These are phyloP conservation scores for Arthrinium puccinioides DNA, from an alignment of 2,329 filamentous ascomycete species.

Conservation along the genomic window DNA sequence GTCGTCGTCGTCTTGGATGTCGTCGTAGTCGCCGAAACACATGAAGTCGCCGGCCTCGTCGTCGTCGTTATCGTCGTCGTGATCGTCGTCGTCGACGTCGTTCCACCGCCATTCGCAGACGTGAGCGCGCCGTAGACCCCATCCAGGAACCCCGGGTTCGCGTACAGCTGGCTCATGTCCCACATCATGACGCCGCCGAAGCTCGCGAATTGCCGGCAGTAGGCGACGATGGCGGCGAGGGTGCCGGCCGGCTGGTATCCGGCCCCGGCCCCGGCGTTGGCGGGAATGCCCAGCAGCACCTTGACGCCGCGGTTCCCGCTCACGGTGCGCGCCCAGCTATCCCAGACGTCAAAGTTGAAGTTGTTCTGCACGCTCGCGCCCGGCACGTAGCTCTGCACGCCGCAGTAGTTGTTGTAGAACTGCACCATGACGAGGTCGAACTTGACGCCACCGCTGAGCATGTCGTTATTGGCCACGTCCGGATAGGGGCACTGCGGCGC, in stretches of 20 bases:
- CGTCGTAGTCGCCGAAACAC: no score
- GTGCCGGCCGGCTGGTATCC: conserved; percentile 45
- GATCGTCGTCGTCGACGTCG: conserved; percentile 6
- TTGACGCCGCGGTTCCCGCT: conserved; percentile 54
- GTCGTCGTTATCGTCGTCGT: conserved; percentile 11
- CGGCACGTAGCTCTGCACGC: conserved; percentile 41
- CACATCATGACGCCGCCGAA: conserved; percentile 66
- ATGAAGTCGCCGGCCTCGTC: conserved; percentile 12
- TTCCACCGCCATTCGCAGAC: no score
- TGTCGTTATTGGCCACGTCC: conserved; percentile 49
- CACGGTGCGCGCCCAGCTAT: conserved; percentile 53
- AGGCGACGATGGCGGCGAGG: conserved; percentile 44
- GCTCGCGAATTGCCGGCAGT: conserved; percentile 45
- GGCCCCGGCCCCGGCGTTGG: conserved; percentile 42
- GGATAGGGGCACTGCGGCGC: conserved; percentile 65
- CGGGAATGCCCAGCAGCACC: conserved; percentile 55
- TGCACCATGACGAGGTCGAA: conserved; percentile 58
- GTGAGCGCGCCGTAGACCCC: conserved; percentile 31
- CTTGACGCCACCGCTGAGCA: conserved; percentile 41
- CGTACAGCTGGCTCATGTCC: conserved; percentile 56
- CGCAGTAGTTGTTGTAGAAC: conserved; percentile 66
- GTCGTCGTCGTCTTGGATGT: no score
- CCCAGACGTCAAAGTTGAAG: conserved; percentile 59
- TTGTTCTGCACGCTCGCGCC: conserved; percentile 37
- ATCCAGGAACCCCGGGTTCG: conserved; percentile 49